These are phyloP conservation scores for Alternaria consortialis DNA, from an alignment of 2,329 filamentous ascomycete species.

Conservation along the genomic window DNA sequence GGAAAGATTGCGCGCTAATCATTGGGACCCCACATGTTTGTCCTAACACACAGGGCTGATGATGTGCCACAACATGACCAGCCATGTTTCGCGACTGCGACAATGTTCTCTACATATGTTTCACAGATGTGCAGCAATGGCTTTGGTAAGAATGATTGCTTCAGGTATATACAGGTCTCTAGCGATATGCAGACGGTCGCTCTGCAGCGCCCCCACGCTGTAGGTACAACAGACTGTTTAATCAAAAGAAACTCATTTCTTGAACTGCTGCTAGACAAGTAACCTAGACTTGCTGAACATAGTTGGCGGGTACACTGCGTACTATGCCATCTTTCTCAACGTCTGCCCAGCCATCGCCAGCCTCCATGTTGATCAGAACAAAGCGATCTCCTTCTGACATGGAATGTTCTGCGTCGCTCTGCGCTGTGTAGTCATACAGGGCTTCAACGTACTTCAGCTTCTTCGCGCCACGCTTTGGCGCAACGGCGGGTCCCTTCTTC, in stretches of 20 bases:
- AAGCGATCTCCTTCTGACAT: conserved; percentile 93
- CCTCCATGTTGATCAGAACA: conserved; percentile 85
- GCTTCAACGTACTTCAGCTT: conserved; percentile 94
- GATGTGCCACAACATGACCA: conserved; percentile 16
- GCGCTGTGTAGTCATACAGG: conserved; percentile 88
- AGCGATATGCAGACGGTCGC: neutral
- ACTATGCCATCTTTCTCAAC: conserved; percentile 89
- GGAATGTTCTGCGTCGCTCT: conserved; percentile 84
- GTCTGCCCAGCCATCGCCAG: conserved; percentile 95
- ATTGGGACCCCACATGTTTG: conserved; percentile 16
- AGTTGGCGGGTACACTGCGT: conserved; percentile 92
- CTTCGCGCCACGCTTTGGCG: conserved; percentile 88
- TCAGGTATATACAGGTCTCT: conserved; percentile 16
- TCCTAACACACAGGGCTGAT: conserved; percentile 8
- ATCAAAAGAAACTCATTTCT: conserved; percentile 19
- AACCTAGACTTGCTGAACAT: conserved; percentile 76
- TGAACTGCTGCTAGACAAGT: conserved; percentile 27
- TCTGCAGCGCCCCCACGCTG: neutral
- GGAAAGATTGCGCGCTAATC: neutral
- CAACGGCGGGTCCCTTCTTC: conserved; percentile 91
- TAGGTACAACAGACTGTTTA: neutral
- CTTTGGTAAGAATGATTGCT: neutral
- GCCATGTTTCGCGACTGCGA: conserved; percentile 2
- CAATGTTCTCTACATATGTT: neutral
- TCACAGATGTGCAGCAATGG: neutral